phyloP scores from a whole-genome alignment of 225 moss, liverwort and hornwort genomes.

The Lunularia cruciata region DNA sequence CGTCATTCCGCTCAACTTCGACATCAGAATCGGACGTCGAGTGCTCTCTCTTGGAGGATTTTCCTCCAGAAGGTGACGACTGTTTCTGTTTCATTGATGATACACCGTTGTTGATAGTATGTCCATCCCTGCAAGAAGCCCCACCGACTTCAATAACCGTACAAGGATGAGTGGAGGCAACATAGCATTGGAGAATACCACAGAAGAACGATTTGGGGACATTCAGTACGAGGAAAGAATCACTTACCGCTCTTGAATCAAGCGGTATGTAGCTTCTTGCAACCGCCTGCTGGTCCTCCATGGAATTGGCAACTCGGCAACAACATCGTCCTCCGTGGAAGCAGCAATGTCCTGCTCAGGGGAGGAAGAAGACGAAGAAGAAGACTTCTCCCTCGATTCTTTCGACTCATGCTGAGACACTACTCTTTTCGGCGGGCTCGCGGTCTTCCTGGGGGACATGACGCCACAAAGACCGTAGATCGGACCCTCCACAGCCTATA shows the following conservation, averaged over 20 bases:
- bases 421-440: conserved; percentile 16
- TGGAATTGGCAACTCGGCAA: conserved; percentile 31
- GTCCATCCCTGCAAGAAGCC: conserved; percentile 2
- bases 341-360: neutral
- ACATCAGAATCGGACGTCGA: conserved; percentile 9
- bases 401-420: neutral
- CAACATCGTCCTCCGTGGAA: conserved; percentile 6
- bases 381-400: conserved; percentile 7
- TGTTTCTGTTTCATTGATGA: conserved; percentile 8
- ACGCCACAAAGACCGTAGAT: neutral
- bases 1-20: neutral
- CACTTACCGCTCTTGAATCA: conserved; percentile 39
- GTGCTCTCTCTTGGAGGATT: conserved; percentile 1
- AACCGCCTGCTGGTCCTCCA: conserved; percentile 46
- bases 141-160: neutral
- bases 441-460: conserved; percentile 23
- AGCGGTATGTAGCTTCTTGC: conserved; percentile 36
- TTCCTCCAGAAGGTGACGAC: neutral
- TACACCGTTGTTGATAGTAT: neutral
- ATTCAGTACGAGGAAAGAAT: no score
- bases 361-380: no score
- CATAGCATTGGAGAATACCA: no score
- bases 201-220: no score
- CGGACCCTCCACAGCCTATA: neutral
- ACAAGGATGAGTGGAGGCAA: neutral